phyloP scores from a whole-genome alignment of 2,329 filamentous ascomycete species.

The Alternaria gansuensis region DNA sequence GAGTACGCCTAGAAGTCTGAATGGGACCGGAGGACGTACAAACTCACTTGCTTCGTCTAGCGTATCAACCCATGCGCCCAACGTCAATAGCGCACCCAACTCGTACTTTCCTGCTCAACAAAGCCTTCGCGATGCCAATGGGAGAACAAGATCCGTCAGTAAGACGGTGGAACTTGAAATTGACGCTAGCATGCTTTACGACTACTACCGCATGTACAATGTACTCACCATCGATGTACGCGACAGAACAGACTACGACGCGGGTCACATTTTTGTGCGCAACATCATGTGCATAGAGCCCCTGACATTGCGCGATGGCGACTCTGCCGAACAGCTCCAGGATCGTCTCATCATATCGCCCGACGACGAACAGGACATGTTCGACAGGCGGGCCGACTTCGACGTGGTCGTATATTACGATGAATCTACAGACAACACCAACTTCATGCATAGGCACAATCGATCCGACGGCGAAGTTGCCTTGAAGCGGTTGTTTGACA shows the following conservation, averaged over 20 bases:
- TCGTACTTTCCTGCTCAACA: slow-evolving; percentile 56
- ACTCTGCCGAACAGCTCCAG: slow-evolving; percentile 69
- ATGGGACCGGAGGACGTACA: slow-evolving; percentile 63
- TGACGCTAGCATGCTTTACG: slow-evolving; percentile 73
- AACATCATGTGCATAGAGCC: slow-evolving; percentile 92
- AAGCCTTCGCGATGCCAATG: slow-evolving; percentile 22
- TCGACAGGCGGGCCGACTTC: slow-evolving; percentile 76
- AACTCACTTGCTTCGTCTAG: slow-evolving; percentile 61
- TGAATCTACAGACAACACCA: slow-evolving; percentile 67
- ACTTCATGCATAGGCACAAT: slow-evolving; percentile 63
- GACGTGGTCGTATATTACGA: slow-evolving; percentile 94
- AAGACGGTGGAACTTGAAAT: slow-evolving; percentile 69
- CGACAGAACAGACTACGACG: slow-evolving; percentile 79
- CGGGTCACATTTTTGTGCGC: slow-evolving; percentile 85
- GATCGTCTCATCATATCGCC: slow-evolving; percentile 77
- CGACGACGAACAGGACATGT: slow-evolving; percentile 76
- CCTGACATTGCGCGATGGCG: slow-evolving; percentile 73
- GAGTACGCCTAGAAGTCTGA: slow-evolving; percentile 70
- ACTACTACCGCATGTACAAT: slow-evolving; percentile 72
- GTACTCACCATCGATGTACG: slow-evolving; percentile 89
- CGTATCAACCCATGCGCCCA: slow-evolving; percentile 50
- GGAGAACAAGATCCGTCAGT: slow-evolving; percentile 56
- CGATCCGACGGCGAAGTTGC: slow-evolving; percentile 56
- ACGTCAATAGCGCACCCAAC: slow-evolving; percentile 46
- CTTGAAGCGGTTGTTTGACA: slow-evolving; percentile 78